Base-by-base conservation (phyloP, 768 basidiomycete genomes). In the Rickenella mellea region DNA sequence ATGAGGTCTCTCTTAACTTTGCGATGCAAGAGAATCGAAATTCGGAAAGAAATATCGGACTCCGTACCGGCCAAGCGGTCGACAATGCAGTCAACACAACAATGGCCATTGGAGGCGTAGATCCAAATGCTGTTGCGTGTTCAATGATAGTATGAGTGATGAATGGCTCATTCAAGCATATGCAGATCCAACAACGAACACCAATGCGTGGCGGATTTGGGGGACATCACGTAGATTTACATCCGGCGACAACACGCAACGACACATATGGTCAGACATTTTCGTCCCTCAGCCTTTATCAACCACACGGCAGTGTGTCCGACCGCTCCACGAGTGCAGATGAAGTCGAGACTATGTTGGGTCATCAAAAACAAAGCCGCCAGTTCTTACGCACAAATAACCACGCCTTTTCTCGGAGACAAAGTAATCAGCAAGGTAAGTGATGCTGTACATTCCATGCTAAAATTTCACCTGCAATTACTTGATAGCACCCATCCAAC, bases 311-410 rank as follows among this genome's bases (percentile, higher is more conserved):
- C 24, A 36, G 33, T 36, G 47, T 65, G 30, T 78, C 77, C 33
- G 77, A 80, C 53, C 68, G 67, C 25, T 80, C 83, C 25, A 76
- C 76, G 41, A 84, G 82, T 55, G 70, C 74, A 1, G 73, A 77
- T 39, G 84, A 86, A 52, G 80, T 85, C n/a, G 83, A 87, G 53
- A 71, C 73, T 47, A 55, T 84, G 46, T 65, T 85, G 27, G 59
- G 70, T 7, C 14, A 27, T 14, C n/a, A 20, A 4, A 20, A 28
- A 21, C 39, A 40, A 40, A 40, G 27, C 39, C 21, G 22, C 7
- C 33, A 36, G 15, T 36, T 36, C 15, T 19, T 36, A 22, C 33
- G 33, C 4, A 17, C 43, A 15, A 27, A 29, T 26, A 12, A 20
- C 9, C 39, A 24, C 15, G 27, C 21, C 14, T 31, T 5, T 19